Base-by-base conservation (phyloP, 441 rosid genomes). In the Croton laevigatus region DNA sequence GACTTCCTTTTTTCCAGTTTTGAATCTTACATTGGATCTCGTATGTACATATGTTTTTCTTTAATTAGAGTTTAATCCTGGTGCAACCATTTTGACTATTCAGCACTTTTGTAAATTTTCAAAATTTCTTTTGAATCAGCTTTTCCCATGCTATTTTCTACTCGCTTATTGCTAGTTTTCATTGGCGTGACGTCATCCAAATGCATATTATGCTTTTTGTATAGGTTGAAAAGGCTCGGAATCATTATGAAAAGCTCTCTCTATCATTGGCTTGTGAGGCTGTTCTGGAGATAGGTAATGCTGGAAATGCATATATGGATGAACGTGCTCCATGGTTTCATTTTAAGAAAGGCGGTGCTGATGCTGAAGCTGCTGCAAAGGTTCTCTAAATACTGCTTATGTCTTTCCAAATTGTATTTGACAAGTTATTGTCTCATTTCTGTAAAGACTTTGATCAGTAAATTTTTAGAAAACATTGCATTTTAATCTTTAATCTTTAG, bases 331-430 rank as follows among this genome's bases (percentile, higher is more conserved):
- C 98, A 3, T 92, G 99, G 98, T 82, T 89, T 42, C 87, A 81
- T 57, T 94, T 92, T 76, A 94, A 94, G 89, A 77, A 92, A 83
- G 99, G 97, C 45, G 93, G 87, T 75, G 83, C 70, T 70, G 88
- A 89, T 82, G 81, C 91, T 59, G 96, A 87, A 80, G 85, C 87
- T 75, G 99, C 98, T 46, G 91, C 97, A 62, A 92, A 89, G 99
- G 98, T 94, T 34, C 63, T 5, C 1, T 27, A 27, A 27, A 27
- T 27, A 1, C 32, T 27, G 32, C 2, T 27, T 27, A n/a, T n/a
- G 32, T 27, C 32, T 27, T 27, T 27, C 32, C 32, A 40, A 57
- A 40, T 2, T 45, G n/a, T 17, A 12, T 48, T 49, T 49, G n/a
- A 36, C 36, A 36, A 13, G 32, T 58, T 64, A 14, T 67, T 17